These are phyloP conservation scores for Peribolospora baueri DNA, from an alignment of 768 basidiomycete genomes.

Conservation along the genomic window DNA sequence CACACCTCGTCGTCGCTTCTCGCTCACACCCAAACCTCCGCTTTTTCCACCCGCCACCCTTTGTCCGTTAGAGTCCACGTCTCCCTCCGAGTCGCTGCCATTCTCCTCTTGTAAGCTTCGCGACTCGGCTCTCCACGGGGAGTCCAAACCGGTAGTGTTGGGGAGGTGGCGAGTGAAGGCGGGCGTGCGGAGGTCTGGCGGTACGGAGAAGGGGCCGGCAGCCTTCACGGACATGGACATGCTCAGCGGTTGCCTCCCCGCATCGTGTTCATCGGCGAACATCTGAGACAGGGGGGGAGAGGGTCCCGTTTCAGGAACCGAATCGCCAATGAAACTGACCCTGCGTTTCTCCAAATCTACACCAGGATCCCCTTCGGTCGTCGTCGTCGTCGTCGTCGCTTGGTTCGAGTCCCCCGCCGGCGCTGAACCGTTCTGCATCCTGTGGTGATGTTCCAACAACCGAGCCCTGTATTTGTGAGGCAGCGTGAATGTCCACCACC, in stretches of 20 bases:
- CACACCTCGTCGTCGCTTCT: neutral
- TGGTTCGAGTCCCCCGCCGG: conserved; percentile 6
- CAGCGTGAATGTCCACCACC: conserved; percentile 13
- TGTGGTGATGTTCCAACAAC: conserved; percentile 6
- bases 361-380: neutral
- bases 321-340: neutral
- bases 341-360: neutral
- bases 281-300: conserved; percentile 2
- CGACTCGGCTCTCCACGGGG: conserved; percentile 10
- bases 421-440: neutral
- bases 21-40: neutral
- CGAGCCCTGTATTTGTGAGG: conserved; percentile 9
- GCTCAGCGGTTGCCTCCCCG: neutral
- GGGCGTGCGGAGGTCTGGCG: conserved; percentile 6
- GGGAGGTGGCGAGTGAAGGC: neutral
- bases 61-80: neutral
- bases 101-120: neutral
- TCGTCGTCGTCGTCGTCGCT: neutral
- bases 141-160: conserved; percentile 12
- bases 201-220: conserved; percentile 8
- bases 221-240: neutral
- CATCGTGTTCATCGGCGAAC: neutral
- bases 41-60: neutral
- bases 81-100: too few relatives aligned
- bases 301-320: neutral